Evolutionary conservation across 169 alveolate species (phyloP).

Genomic region (Perkinsus chesapeaki): DNA sequence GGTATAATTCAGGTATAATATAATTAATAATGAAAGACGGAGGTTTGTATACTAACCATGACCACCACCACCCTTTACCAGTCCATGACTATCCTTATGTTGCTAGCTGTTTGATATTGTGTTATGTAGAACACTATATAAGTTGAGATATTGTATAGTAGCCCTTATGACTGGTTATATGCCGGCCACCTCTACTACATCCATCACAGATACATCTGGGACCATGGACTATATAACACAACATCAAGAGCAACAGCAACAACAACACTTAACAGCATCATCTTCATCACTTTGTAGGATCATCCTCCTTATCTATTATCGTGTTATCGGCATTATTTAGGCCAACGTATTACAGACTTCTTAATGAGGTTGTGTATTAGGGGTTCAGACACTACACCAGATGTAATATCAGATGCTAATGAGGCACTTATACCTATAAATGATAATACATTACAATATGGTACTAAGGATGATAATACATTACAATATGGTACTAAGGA

Average conservation of each 20-base stretch:
- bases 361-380: background rate
- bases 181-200: no score
- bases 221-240: no score
- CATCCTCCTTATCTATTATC: background rate
- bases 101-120: no score
- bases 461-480: background rate
- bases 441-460: background rate
- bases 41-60: background rate
- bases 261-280: background rate
- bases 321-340: background rate
- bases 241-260: background rate
- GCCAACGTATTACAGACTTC: background rate
- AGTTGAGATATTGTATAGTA: no score
- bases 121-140: no score
- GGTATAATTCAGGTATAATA: background rate
- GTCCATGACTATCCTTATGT: no score
- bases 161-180: no score
- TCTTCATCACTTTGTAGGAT: background rate
- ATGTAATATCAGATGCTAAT: background rate
- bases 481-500: background rate
- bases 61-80: background rate
- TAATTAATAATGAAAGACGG: background rate
- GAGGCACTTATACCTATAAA: background rate
- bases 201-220: no score
- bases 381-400: background rate